These are phyloP conservation scores for Haplographium delicatum DNA, from an alignment of 495 filamentous ascomycete species.

Conservation along the genomic window DNA sequence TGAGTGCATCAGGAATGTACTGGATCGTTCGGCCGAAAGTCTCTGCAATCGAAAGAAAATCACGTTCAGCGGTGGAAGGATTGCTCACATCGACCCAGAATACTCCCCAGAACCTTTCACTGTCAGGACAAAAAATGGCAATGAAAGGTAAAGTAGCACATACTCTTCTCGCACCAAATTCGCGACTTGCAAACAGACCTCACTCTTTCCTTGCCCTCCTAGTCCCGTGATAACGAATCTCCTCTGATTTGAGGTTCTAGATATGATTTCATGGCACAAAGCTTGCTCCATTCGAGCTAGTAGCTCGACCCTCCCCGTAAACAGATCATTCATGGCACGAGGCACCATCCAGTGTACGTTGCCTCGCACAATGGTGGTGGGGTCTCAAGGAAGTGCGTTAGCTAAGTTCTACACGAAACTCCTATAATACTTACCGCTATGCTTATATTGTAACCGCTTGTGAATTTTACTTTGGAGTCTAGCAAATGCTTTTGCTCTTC, in stretches of 20 bases:
- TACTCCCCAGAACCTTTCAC: slow-evolving; percentile 29
- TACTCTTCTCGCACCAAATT: slow-evolving; percentile 26
- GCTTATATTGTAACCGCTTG: slow-evolving; percentile 3
- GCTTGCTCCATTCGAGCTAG: slow-evolving; percentile 15
- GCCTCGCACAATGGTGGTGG: slow-evolving; percentile 2
- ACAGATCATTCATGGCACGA: slow-evolving; percentile 18
- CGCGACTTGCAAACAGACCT: slow-evolving; percentile 35
- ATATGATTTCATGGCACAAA: slow-evolving; percentile 3
- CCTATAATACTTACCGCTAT: background rate
- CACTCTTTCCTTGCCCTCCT: slow-evolving; percentile 36
- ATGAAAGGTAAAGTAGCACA: too few species aligned
- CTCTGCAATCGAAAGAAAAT: slow-evolving; percentile 28
- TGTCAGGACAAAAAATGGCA: too few species aligned
- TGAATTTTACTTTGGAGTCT: slow-evolving; percentile 27
- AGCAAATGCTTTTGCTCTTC: slow-evolving; percentile 22
- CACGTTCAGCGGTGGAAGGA: slow-evolving; percentile 18
- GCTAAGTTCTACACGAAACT: background rate
- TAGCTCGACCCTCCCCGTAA: slow-evolving; percentile 19
- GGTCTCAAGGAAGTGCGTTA: slow-evolving; percentile 2
- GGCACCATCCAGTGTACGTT: slow-evolving; percentile 21
- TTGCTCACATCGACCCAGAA: slow-evolving; percentile 28
- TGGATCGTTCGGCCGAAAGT: slow-evolving; percentile 15
- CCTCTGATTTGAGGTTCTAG: slow-evolving; percentile 11
- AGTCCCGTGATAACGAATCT: slow-evolving; percentile 33
- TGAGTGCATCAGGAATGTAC: slow-evolving; percentile 28